These are phyloP conservation scores for Pyrenula massariospora DNA, from an alignment of 495 filamentous ascomycete genomes.

Conservation along the genomic window DNA sequence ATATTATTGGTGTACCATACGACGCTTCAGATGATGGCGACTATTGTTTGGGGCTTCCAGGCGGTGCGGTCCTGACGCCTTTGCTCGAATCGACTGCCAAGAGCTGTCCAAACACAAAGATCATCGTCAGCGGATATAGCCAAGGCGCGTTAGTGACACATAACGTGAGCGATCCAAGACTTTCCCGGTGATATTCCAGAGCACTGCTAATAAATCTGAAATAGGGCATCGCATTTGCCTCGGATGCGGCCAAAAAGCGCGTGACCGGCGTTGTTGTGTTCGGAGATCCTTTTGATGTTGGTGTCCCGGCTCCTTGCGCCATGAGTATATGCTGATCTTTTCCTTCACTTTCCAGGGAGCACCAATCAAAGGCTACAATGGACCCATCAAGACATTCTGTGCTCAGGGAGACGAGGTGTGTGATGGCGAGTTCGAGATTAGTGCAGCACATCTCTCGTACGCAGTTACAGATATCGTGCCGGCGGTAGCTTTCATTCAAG, in stretches of 20 bases:
- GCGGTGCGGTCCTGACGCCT: not conserved
- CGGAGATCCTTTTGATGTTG: not conserved
- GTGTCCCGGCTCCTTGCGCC: no score
- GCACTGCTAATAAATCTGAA: not conserved
- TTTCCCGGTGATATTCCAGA: no score
- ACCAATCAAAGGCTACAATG: not conserved
- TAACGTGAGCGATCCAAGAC: not conserved
- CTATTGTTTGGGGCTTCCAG: not conserved
- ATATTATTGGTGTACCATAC: not conserved
- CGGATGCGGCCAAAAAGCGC: not conserved
- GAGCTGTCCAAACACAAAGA: not conserved
- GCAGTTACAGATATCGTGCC: not conserved
- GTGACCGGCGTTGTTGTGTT: not conserved
- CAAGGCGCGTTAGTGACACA: not conserved
- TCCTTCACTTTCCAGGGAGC: no score
- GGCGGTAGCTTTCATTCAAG: not conserved
- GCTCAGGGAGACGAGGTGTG: not conserved
- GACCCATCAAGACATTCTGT: not conserved
- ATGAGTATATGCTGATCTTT: no score
- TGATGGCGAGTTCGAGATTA: not conserved
- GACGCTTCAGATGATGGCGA: not conserved
- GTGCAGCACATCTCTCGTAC: not conserved
- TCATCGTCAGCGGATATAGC: not conserved
- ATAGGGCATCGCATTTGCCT: not conserved
- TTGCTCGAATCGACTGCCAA: not conserved